Evolutionary conservation across 768 basidiomycete genomes (phyloP).

Genomic region (Macrolepiota dolichaula): DNA sequence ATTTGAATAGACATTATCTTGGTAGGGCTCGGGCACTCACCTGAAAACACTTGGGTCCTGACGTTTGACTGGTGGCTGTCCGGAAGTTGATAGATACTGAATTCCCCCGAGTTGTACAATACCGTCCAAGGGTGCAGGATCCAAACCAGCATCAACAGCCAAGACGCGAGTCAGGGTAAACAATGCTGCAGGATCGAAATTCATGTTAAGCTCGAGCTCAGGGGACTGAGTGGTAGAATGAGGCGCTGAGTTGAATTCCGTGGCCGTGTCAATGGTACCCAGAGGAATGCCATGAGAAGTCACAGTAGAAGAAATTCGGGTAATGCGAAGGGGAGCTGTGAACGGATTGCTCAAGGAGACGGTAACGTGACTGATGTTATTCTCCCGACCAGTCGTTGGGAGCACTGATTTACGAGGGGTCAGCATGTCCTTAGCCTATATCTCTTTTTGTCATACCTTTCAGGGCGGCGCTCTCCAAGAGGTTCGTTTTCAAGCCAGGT

Average conservation of each 20-base stretch:
- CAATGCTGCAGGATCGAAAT: conserved; percentile 62
- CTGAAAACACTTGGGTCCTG: conserved; percentile 47
- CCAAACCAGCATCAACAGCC: conserved; percentile 59
- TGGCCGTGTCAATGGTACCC: conserved; percentile 54
- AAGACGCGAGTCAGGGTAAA: conserved; percentile 70
- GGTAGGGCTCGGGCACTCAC: conserved; percentile 28
- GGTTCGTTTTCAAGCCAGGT: conserved; percentile 55
- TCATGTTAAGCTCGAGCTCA: conserved; percentile 56
- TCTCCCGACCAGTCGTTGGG: conserved; percentile 55
- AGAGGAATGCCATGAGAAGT: conserved; percentile 57
- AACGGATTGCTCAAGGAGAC: conserved; percentile 69
- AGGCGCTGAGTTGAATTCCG: conserved; percentile 48
- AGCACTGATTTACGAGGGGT: conserved; percentile 40
- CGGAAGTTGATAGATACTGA: conserved; percentile 47
- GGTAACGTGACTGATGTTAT: conserved; percentile 64
- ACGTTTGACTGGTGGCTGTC: conserved; percentile 24
- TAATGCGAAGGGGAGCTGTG: conserved; percentile 54
- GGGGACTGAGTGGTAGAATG: conserved; percentile 58
- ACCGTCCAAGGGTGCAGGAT: conserved; percentile 58
- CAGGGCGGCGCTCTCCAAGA: conserved; percentile 55
- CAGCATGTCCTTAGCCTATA: neutral
- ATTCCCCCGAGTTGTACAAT: conserved; percentile 70
- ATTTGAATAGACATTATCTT: neutral
- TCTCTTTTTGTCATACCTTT: conserved; percentile 31
- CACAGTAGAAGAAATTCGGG: conserved; percentile 56